Evolutionary conservation across 192 early-diverging fungal genomes (phyloP).

Genomic region (Linderina pennispora): DNA sequence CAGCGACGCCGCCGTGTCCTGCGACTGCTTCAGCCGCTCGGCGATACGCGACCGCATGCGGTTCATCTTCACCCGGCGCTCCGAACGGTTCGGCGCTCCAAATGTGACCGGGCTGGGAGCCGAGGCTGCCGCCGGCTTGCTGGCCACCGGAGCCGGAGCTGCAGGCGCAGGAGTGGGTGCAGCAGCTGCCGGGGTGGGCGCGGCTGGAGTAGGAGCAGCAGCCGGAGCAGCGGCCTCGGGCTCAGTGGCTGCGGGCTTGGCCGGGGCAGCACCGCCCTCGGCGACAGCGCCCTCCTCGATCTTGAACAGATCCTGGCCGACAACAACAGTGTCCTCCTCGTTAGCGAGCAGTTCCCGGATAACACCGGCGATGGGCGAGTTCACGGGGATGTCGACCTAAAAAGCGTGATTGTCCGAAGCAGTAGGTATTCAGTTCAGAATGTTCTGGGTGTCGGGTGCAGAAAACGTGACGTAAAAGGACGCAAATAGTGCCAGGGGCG

Average conservation of each 20-base stretch:
- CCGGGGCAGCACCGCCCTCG: conserved; percentile 39
- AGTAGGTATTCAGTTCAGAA: too few species aligned
- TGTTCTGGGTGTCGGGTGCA: too few species aligned
- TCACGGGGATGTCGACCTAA: conserved; percentile 97
- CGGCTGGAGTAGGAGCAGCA: conserved; percentile 29
- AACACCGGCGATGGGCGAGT: conserved; percentile 89
- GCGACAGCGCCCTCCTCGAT: conserved; percentile 58
- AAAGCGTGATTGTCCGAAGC: too few species aligned
- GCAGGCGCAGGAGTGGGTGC: background rate
- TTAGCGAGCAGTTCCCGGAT: conserved; percentile 75
- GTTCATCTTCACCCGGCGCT: conserved; percentile 86
- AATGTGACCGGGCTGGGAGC: conserved; percentile 15
- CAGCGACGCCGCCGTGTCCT: conserved; percentile 92
- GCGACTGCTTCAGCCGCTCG: conserved; percentile 93
- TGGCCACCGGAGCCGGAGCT: conserved; percentile 5
- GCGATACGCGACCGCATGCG: conserved; percentile 95
- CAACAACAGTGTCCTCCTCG: conserved; percentile 85
- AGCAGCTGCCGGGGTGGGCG: conserved; percentile 20
- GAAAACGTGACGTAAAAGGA: too few species aligned
- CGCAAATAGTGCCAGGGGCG: too few species aligned
- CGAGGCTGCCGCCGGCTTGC: conserved; percentile 8
- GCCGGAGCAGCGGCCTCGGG: conserved; percentile 30
- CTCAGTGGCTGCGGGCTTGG: conserved; percentile 35
- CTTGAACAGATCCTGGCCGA: conserved; percentile 91
- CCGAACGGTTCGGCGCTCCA: conserved; percentile 25